Evolutionary conservation across 768 basidiomycete genomes (phyloP), one percentile per base, ranked within the genome.

Genomic region (Coprinopsis sp.): DNA sequence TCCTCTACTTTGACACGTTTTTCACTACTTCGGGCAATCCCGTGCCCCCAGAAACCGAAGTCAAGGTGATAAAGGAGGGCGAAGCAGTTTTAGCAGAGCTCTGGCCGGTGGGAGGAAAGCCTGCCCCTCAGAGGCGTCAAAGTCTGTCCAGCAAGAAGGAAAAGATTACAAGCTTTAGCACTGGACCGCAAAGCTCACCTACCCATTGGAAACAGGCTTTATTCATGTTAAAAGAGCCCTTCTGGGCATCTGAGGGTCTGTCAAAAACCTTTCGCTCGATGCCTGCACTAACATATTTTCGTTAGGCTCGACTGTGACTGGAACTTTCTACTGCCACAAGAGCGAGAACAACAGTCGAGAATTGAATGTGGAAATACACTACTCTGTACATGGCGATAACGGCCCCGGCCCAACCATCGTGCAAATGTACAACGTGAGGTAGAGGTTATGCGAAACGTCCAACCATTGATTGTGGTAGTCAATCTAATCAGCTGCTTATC

Each of bases 161-260:
- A 47, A 70, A 67, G 29, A 69, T 81, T 6, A 79, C 76, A 5
- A 90, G 87, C 62, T 90, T 99, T 65, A 94, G 90, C 55, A 98
- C 95, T 0, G 91, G 95, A 0, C 93, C 95, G 8, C 68, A 68
- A 55, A 93, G 89, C 47, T 78, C 79, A 19, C 81, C 90, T 8
- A 98, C 94, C 22, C 95, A 99, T 62, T 98, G 95, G 95, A 93
- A 92, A 61, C 95, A 99, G 60, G 92, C 95, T 0, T 56, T 91
- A 2, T 96, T 99, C 65, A 64, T 98, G 54, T 72, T 99, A 47
- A 71, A 78, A 37, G 81, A 92, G 46, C 87, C 91, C 0, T 77
- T 97, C 43, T 58, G 64, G n/a, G 81, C 88, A 1, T 74, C 77
- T 3, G 82, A 88, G 70, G 90, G 90, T 86, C 31, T 13, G 78